Conservation (phyloP, 106 monocot species). For the Acanthochlamys bracteata region DNA sequence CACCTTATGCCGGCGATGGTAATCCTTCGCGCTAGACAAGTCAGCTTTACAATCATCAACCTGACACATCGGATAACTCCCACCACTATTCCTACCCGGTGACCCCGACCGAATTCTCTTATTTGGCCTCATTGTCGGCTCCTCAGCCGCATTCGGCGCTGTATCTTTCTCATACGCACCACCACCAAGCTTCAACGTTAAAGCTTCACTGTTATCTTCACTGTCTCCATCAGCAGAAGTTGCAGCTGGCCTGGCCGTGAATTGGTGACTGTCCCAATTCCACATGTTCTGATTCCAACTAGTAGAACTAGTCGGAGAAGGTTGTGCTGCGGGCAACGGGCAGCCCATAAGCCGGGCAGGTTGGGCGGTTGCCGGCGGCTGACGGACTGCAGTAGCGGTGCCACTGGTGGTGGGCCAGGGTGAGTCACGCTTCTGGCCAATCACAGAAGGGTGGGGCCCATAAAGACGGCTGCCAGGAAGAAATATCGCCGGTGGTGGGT, state of each 20-base stretch:
- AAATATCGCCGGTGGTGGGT: conserved; percentile 12
- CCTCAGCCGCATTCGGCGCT: background rate
- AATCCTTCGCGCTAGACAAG: conserved; percentile 80
- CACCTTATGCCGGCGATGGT: conserved; percentile 92
- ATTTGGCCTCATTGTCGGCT: conserved; percentile 16
- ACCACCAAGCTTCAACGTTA: conserved; percentile 29
- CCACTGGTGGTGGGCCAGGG: background rate
- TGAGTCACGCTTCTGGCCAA: background rate
- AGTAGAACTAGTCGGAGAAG: background rate
- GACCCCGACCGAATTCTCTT: conserved; percentile 37
- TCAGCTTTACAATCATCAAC: conserved; percentile 82
- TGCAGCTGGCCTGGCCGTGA: conserved; percentile 19
- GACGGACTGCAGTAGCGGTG: conserved; percentile 2
- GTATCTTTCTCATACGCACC: background rate
- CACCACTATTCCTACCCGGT: conserved; percentile 13
- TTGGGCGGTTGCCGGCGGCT: background rate
- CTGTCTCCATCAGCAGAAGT: conserved; percentile 1
- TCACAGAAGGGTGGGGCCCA: no score
- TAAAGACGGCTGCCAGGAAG: background rate
- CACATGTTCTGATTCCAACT: conserved; percentile 29
- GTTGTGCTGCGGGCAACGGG: background rate
- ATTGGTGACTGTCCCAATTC: conserved; percentile 32
- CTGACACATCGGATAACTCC: conserved; percentile 81
- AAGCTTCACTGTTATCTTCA: conserved; percentile 11
- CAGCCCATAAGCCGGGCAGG: background rate